phyloP scores from a whole-genome alignment of 805 yeast genomes.

The Komagataella ulmi region DNA sequence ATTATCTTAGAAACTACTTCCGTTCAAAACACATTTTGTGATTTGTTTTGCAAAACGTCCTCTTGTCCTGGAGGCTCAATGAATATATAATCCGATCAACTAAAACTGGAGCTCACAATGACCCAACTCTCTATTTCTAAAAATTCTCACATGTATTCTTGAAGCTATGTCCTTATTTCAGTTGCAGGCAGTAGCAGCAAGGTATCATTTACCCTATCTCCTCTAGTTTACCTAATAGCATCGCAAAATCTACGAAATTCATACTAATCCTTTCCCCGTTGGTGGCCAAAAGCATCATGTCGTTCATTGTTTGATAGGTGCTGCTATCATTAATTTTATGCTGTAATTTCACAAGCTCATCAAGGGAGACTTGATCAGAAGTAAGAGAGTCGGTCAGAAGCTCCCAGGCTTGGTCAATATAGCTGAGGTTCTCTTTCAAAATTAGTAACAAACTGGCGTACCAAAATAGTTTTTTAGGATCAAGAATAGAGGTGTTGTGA shows the following conservation, averaged over 20 bases:
- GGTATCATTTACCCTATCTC: slow-evolving; percentile 12
- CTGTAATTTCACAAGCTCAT: slow-evolving; percentile 20
- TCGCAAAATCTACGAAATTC: slow-evolving; percentile 31
- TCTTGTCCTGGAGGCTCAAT: background rate
- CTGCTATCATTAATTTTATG: slow-evolving; percentile 3
- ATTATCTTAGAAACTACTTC: slow-evolving; percentile 87
- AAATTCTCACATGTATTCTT: background rate
- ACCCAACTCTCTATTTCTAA: background rate
- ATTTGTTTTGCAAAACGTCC: background rate
- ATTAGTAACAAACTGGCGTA: slow-evolving; percentile 26
- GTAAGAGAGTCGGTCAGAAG: slow-evolving; percentile 12
- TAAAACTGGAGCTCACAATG: background rate
- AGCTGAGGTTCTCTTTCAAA: slow-evolving; percentile 21
- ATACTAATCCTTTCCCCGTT: slow-evolving; percentile 21
- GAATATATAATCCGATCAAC: background rate
- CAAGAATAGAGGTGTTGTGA: slow-evolving; percentile 29
- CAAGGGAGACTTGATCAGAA: slow-evolving; percentile 15
- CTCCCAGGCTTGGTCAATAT: slow-evolving; percentile 27
- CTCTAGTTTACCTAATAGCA: slow-evolving; percentile 34
- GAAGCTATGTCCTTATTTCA: background rate
- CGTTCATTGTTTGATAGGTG: slow-evolving; percentile 17
- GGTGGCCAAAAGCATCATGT: slow-evolving; percentile 31
- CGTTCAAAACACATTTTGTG: slow-evolving; percentile 68
- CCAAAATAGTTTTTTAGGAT: slow-evolving; percentile 29
- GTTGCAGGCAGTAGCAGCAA: background rate